Percentiles rank a stretch among this genome's conserved stretches.
These are phyloP conservation scores for Endocarpon pusillum DNA, from an alignment of 495 filamentous ascomycete genomes.

Conservation along the genomic window DNA sequence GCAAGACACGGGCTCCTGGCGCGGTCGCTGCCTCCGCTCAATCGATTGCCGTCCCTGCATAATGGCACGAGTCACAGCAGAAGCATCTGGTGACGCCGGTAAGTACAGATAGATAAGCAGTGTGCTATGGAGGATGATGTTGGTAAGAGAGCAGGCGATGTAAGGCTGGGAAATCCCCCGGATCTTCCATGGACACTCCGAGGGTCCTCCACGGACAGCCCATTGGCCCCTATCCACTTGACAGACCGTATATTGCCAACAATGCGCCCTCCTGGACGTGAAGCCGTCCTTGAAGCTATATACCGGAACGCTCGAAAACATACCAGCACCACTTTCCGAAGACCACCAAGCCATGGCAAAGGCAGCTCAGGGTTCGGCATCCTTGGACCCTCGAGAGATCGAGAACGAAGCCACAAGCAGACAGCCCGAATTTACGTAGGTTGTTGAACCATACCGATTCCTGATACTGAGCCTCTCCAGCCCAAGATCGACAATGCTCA, in stretches of 20 bases:
- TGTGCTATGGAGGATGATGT: neutral
- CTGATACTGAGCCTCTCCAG: neutral
- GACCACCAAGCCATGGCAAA: neutral
- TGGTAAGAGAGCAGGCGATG: neutral
- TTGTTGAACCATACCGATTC: too few species aligned
- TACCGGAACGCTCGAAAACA: constrained; percentile 1
- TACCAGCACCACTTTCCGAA: constrained; percentile 3
- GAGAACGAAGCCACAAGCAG: neutral
- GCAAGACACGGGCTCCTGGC: constrained; percentile 35
- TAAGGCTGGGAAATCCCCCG: constrained; percentile 2
- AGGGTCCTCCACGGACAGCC: constrained; percentile 1
- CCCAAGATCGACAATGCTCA: neutral
- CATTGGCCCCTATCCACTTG: constrained; percentile 3
- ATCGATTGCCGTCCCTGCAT: constrained; percentile 17
- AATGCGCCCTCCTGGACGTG: too few species aligned
- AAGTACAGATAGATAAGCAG: neutral
- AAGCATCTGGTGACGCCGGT: too few species aligned
- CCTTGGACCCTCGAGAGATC: constrained; percentile 14
- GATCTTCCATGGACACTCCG: constrained; percentile 17
- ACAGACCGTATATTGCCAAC: neutral
- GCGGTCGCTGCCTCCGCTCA: constrained; percentile 10
- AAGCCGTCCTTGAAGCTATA: too few species aligned
- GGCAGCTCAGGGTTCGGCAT: constrained; percentile 13
- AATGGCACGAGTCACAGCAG: neutral
- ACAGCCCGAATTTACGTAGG: too few species aligned